These are phyloP conservation scores for Xylariaceae sp. DNA, from an alignment of 2,329 filamentous ascomycete genomes.

Conservation along the genomic window DNA sequence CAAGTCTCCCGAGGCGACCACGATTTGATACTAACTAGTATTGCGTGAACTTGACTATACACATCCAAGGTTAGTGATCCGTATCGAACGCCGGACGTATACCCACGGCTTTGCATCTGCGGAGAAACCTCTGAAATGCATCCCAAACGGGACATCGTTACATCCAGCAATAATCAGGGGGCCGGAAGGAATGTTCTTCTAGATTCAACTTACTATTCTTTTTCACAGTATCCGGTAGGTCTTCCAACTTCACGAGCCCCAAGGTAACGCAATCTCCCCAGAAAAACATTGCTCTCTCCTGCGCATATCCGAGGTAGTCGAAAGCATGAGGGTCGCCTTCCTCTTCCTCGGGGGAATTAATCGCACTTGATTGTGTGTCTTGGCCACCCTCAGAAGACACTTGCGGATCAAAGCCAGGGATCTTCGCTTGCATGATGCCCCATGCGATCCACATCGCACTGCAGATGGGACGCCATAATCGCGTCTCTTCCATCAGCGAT, in stretches of 20 bases:
- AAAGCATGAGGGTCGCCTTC: conserved; percentile 63
- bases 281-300: conserved; percentile 88
- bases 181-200: not conserved
- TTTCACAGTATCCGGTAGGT: conserved; percentile 67
- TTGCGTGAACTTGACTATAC: conserved; percentile 12
- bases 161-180: not conserved
- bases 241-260: conserved; percentile 69
- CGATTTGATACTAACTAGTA: not conserved
- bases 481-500: conserved; percentile 70
- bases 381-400: conserved; percentile 32
- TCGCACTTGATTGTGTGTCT: conserved; percentile 9
- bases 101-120: not conserved
- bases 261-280: conserved; percentile 83
- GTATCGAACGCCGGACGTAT: not conserved
- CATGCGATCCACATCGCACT: conserved; percentile 90
- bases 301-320: conserved; percentile 87
- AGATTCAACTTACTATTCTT: conserved; percentile 65
- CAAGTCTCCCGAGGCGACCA: not conserved
- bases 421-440: conserved; percentile 92
- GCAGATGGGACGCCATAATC: conserved; percentile 82
- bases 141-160: not conserved
- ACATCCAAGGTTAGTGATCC: conserved; percentile 4
- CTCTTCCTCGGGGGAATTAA: conserved; percentile 35
- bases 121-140: not conserved
- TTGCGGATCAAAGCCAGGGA: conserved; percentile 63